Conservation (phyloP, 352 stramenopile species). For the Phytophthora pistaciae region DNA sequence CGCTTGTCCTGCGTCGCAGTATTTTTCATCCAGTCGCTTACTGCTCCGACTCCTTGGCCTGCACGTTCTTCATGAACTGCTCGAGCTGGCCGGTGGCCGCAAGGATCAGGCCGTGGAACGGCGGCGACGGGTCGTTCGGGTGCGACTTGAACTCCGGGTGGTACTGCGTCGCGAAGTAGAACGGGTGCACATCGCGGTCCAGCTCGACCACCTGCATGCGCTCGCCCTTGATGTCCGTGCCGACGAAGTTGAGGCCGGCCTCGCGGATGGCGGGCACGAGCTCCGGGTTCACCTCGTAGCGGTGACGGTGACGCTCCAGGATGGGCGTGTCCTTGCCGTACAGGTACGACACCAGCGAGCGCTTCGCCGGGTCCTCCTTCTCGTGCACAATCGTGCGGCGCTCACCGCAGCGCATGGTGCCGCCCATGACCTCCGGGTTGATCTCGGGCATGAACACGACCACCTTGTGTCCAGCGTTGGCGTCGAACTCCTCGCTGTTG, state of each 20-base stretch:
- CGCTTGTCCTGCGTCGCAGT: constrained; percentile 23
- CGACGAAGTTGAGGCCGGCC: constrained; percentile 97
- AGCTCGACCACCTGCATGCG: constrained; percentile 99
- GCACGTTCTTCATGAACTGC: constrained; percentile 65
- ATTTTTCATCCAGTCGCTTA: constrained; percentile 29
- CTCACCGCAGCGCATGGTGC: constrained; percentile 99
- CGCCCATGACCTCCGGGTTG: constrained; percentile 98
- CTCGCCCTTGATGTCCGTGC: constrained; percentile 96
- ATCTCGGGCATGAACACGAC: constrained; percentile 99
- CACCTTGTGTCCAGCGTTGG: constrained; percentile 90
- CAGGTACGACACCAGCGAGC: constrained; percentile 91
- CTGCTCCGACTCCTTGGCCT: constrained; percentile 41
- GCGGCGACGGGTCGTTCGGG: constrained; percentile 96
- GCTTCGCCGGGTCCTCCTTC: constrained; percentile 81
- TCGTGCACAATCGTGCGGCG: constrained; percentile 95
- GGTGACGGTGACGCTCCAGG: constrained; percentile 97
- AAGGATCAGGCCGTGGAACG: constrained; percentile 97
- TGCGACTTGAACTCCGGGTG: constrained; percentile 99
- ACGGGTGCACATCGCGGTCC: constrained; percentile 95
- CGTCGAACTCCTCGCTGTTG: constrained; percentile 97
- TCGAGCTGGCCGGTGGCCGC: constrained; percentile 86
- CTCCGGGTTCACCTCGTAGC: constrained; percentile 99
- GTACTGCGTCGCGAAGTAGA: constrained; percentile 99
- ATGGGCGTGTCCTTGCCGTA: constrained; percentile 92
- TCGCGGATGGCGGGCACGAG: constrained; percentile 91